These are phyloP conservation scores for Raphanus raphanistrum DNA, from an alignment of 345 rosid genomes.

Conservation along the genomic window DNA sequence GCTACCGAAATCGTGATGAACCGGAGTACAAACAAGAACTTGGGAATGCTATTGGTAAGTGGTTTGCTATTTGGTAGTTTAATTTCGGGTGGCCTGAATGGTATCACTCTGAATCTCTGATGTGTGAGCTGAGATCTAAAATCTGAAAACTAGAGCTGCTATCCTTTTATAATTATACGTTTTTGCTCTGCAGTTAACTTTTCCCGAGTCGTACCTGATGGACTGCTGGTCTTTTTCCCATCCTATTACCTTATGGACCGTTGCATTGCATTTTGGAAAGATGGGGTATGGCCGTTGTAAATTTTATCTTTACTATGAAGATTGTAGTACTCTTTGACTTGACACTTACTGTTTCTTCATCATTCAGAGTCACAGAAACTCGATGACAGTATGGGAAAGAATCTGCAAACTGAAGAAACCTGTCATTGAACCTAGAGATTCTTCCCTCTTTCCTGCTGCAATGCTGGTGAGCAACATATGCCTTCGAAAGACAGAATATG, in stretches of 20 bases:
- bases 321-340: slow-evolving; percentile 18
- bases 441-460: slow-evolving; percentile 69
- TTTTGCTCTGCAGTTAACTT: slow-evolving; percentile 68
- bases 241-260: slow-evolving; percentile 90
- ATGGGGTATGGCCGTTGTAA: slow-evolving; percentile 52
- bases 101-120: slow-evolving; percentile 20
- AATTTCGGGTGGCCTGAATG: slow-evolving; percentile 26
- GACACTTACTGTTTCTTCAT: slow-evolving; percentile 28
- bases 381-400: slow-evolving; percentile 91
- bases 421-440: slow-evolving; percentile 90
- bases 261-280: slow-evolving; percentile 86
- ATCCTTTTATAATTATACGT: too few species aligned
- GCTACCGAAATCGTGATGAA: slow-evolving; percentile 74
- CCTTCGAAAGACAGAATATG: slow-evolving; percentile 6
- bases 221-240: slow-evolving; percentile 90
- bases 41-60: slow-evolving; percentile 93
- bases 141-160: too few species aligned
- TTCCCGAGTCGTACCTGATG: slow-evolving; percentile 92
- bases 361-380: slow-evolving; percentile 52
- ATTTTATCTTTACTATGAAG: slow-evolving; percentile 20
- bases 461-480: slow-evolving; percentile 59
- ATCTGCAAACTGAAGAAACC: slow-evolving; percentile 90
- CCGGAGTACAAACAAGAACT: slow-evolving; percentile 93
- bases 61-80: slow-evolving; percentile 21
- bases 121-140: slow-evolving; percentile 6